Percentiles rank a stretch among this genome's conserved stretches.
phyloP scores from a whole-genome alignment of 306 rosid genomes.

The Vigna angularis region DNA sequence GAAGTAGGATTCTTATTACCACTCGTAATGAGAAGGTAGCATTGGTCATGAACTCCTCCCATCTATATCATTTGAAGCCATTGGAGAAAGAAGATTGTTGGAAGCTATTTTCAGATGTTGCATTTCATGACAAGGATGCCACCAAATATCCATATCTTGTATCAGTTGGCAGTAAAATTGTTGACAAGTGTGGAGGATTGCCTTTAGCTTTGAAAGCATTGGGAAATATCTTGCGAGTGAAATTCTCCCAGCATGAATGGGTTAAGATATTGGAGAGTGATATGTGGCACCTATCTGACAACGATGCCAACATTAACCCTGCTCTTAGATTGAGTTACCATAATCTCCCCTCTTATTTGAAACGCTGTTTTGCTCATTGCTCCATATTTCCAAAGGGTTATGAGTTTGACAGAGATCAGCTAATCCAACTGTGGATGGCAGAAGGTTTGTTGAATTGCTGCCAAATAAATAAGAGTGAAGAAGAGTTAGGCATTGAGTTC shows the following conservation, averaged over 20 bases:
- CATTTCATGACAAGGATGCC: constrained; percentile 29
- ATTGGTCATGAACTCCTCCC: constrained; percentile 31
- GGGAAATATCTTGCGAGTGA: constrained; percentile 46
- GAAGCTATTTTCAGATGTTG: constrained; percentile 47
- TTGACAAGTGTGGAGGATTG: constrained; percentile 53
- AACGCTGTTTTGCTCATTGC: constrained; percentile 40
- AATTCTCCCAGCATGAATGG: constrained; percentile 35
- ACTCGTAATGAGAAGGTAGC: constrained; percentile 46
- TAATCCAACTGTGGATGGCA: constrained; percentile 43
- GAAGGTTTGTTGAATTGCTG: constrained; percentile 36
- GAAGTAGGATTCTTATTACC: constrained; percentile 56
- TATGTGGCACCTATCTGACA: constrained; percentile 35
- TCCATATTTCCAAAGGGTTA: constrained; percentile 32
- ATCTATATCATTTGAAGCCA: constrained; percentile 25
- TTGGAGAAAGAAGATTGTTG: constrained; percentile 42
- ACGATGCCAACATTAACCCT: constrained; percentile 35
- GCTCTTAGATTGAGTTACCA: constrained; percentile 44
- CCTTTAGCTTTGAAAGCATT: constrained; percentile 55
- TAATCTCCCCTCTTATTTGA: constrained; percentile 31
- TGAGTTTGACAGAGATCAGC: background rate
- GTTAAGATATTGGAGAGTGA: constrained; percentile 37
- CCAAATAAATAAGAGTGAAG: constrained; percentile 32
- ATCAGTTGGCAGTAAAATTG: constrained; percentile 49
- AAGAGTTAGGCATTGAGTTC: constrained; percentile 46
- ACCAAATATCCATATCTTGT: constrained; percentile 11